A percentile compares a stretch with the other conserved stretches of the same genome.
These are phyloP conservation scores for Morella rubra DNA, from an alignment of 306 rosid species.

Conservation along the genomic window DNA sequence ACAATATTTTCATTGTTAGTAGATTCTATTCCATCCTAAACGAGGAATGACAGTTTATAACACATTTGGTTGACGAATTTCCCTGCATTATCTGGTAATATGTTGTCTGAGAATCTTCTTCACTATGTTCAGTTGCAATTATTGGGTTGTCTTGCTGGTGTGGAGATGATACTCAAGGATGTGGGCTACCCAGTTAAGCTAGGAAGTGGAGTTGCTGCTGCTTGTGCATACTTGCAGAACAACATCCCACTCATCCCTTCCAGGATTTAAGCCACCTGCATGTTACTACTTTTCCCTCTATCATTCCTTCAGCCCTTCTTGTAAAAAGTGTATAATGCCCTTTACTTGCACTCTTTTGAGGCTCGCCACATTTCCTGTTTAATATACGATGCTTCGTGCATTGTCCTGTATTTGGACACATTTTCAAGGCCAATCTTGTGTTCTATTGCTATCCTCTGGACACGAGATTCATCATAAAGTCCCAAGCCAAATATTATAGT, in stretches of 20 bases:
- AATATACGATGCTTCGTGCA: slow-evolving; percentile 29
- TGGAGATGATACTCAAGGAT: slow-evolving; percentile 94
- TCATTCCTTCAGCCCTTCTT: slow-evolving; percentile 37
- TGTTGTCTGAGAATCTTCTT: background rate
- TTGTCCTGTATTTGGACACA: slow-evolving; percentile 15
- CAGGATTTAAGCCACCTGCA: slow-evolving; percentile 57
- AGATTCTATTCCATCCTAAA: background rate
- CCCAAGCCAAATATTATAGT: background rate
- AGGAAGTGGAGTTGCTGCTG: slow-evolving; percentile 97
- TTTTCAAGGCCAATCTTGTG: background rate
- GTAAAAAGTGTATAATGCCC: slow-evolving; percentile 53
- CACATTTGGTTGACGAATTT: background rate
- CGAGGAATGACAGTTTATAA: background rate
- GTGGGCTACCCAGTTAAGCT: slow-evolving; percentile 94
- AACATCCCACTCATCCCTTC: slow-evolving; percentile 83
- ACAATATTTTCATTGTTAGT: background rate
- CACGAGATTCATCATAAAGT: slow-evolving; percentile 15
- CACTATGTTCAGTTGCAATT: slow-evolving; percentile 75
- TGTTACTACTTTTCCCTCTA: slow-evolving; percentile 37
- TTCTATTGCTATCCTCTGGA: background rate
- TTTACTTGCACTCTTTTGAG: slow-evolving; percentile 42
- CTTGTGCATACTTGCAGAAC: slow-evolving; percentile 79
- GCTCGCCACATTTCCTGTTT: slow-evolving; percentile 37
- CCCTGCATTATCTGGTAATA: slow-evolving; percentile 9
- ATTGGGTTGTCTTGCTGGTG: slow-evolving; percentile 98